phyloP scores from a whole-genome alignment of 768 basidiomycete species.

The Hygrophorus russula region DNA sequence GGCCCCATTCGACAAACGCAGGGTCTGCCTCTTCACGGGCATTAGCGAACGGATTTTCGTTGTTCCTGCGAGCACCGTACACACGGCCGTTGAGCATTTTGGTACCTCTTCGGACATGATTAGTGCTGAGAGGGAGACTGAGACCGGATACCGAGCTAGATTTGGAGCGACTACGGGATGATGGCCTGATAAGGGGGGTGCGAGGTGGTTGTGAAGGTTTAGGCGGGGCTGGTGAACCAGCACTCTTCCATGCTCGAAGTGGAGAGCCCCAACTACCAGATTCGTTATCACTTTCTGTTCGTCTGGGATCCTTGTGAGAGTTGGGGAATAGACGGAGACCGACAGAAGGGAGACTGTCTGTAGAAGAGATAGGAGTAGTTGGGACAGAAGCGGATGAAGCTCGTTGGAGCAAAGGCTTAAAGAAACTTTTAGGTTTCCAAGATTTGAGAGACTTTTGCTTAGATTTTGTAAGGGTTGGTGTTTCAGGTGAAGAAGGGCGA shows the following conservation, averaged over 20 bases:
- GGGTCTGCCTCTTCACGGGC: slow-evolving; percentile 53
- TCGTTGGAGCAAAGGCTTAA: slow-evolving; percentile 10
- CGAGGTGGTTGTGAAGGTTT: slow-evolving; percentile 5
- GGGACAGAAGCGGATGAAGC: slow-evolving; percentile 1
- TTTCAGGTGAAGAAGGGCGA: slow-evolving; percentile 8
- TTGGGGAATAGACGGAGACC: not conserved
- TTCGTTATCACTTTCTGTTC: not conserved
- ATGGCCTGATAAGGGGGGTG: slow-evolving; percentile 18
- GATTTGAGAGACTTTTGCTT: slow-evolving; percentile 14
- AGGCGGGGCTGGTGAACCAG: not conserved
- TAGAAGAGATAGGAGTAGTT: not conserved
- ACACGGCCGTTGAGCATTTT: slow-evolving; percentile 81
- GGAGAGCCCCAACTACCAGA: not conserved
- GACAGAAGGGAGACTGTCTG: slow-evolving; percentile 5
- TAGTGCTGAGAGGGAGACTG: slow-evolving; percentile 1
- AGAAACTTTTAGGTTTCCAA: slow-evolving; percentile 11
- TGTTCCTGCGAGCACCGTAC: slow-evolving; percentile 42
- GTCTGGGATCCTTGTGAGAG: not conserved
- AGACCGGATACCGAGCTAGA: slow-evolving; percentile 11
- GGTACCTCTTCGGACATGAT: slow-evolving; percentile 25
- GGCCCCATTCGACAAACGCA: slow-evolving; percentile 90
- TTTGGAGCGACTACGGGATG: not conserved
- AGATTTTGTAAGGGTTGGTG: slow-evolving; percentile 13
- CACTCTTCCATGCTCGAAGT: not conserved
- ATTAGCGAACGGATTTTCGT: slow-evolving; percentile 51